Conservation (phyloP, 2,329 filamentous ascomycete genomes). For the Phymatotrichopsis omnivora region DNA sequence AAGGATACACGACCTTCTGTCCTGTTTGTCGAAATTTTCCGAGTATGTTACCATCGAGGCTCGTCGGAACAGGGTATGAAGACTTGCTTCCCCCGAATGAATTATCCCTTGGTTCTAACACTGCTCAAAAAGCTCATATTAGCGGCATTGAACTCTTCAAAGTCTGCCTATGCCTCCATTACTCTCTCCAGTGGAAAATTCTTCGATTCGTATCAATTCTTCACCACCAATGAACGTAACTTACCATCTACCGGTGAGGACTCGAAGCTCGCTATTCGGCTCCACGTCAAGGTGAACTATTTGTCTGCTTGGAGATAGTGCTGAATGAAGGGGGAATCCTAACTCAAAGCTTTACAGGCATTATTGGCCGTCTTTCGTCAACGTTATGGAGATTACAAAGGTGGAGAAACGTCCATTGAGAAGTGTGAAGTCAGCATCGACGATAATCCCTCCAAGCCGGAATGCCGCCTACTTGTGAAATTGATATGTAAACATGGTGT, state of each 20-base stretch:
- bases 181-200: slow-evolving; percentile 40
- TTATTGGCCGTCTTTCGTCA: slow-evolving; percentile 46
- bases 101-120: not conserved
- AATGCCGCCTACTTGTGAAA: slow-evolving; percentile 44
- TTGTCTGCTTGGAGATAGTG: slow-evolving; percentile 34
- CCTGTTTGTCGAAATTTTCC: slow-evolving; percentile 45
- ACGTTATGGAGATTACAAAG: slow-evolving; percentile 39
- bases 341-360: slow-evolving; percentile 27
- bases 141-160: slow-evolving; percentile 44
- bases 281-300: slow-evolving; percentile 42
- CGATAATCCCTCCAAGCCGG: slow-evolving; percentile 40
- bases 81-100: not conserved
- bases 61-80: slow-evolving; percentile 38
- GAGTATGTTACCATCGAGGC: slow-evolving; percentile 45
- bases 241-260: slow-evolving; percentile 24
- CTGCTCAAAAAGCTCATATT: slow-evolving; percentile 37
- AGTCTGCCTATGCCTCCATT: slow-evolving; percentile 44
- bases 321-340: slow-evolving; percentile 4
- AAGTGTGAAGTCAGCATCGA: slow-evolving; percentile 44
- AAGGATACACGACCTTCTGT: slow-evolving; percentile 42
- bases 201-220: slow-evolving; percentile 42
- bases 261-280: slow-evolving; percentile 41
- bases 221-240: slow-evolving; percentile 31
- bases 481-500: slow-evolving; percentile 44
- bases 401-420: slow-evolving; percentile 42